A percentile compares a stretch with the other conserved stretches of the same genome.
These are phyloP conservation scores for Flaveria brownii DNA, from an alignment of 129 eudicot genomes.

Conservation along the genomic window DNA sequence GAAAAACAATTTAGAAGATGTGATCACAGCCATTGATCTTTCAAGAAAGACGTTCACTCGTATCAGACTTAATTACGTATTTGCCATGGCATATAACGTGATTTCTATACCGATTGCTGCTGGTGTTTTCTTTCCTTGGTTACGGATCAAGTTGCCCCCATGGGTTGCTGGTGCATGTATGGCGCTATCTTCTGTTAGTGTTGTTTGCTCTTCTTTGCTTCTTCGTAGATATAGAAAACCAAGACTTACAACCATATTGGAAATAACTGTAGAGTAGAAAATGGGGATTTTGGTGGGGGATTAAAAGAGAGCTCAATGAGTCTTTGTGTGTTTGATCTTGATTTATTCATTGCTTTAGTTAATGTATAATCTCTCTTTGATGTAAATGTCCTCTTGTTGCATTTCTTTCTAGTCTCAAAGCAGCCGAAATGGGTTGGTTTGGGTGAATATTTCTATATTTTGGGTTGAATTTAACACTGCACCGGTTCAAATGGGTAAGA, in stretches of 20 bases:
- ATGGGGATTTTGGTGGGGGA: conserved; percentile 1
- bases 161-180: conserved; percentile 99
- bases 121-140: conserved; percentile 78
- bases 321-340: conserved; percentile 31
- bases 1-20: conserved; percentile 90
- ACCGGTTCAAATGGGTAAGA: too few species aligned
- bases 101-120: conserved; percentile 88
- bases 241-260: conserved; percentile 72
- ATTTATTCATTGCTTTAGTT: conserved; percentile 32
- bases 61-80: conserved; percentile 74
- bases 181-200: conserved; percentile 94
- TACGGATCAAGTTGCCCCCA: conserved; percentile 72
- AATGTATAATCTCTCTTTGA: conserved; percentile 36
- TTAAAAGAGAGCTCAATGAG: conserved; percentile 30
- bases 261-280: conserved; percentile 84
- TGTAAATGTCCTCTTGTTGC: conserved; percentile 43
- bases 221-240: conserved; percentile 86
- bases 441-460: too few species aligned
- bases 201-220: conserved; percentile 92
- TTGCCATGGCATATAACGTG: conserved; percentile 91
- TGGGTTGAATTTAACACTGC: too few species aligned
- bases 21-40: conserved; percentile 94
- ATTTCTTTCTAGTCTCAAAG: conserved; percentile 12
- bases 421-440: too few species aligned
- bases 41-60: conserved; percentile 90